Evolutionary conservation across 257 asterid species (phyloP), one percentile per base, ranked within the genome.

Genomic region (Solanum pennellii): DNA sequence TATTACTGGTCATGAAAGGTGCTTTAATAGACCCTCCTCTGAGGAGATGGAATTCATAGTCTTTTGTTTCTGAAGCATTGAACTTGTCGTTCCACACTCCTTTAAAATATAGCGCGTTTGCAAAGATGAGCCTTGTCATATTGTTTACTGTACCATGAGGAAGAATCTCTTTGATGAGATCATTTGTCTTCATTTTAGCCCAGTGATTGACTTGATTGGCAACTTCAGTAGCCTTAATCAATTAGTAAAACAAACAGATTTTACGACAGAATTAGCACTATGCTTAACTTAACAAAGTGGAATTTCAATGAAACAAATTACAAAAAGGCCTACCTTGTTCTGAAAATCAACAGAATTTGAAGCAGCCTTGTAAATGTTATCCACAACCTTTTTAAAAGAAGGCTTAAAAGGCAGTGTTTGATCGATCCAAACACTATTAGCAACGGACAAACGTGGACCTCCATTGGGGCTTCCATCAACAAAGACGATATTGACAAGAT

Each of bases 371-470:
- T 91, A 92, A 87, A 77, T 18, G 42, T 87, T 90, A 27, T 91
- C 88, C 12, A 88, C 90, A 31, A 89, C 87, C 44, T 89, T 86
- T 39, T 87, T 88, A 56, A 91, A 94, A 71, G 82, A 79, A 79
- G 92, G 90, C 86, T 92, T 94, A 56, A 94, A 83, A 44, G 65
- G 85, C 27, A 89, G 56, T 13, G 91, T 90, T 87, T 76, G 93
- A 65, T 91, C 94, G n/a, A 93, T 82, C 95, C 93, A 94, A 42
- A 91, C 91, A 41, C 93, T 92, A 80, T 93, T 93, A 20, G 96
- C 96, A 79, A 92, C 88, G 15, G 95, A 89, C 89, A 92, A 84
- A 3, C 71, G 41, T 1, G 93, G 95, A 60, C 94, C 94, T 39
- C 92, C 92, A 3, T 82, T 83, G 2, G 92, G 90, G 44, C 89